Evolutionary conservation across 2,329 filamentous ascomycete genomes (phyloP).

Genomic region (Zasmidium angulare): DNA sequence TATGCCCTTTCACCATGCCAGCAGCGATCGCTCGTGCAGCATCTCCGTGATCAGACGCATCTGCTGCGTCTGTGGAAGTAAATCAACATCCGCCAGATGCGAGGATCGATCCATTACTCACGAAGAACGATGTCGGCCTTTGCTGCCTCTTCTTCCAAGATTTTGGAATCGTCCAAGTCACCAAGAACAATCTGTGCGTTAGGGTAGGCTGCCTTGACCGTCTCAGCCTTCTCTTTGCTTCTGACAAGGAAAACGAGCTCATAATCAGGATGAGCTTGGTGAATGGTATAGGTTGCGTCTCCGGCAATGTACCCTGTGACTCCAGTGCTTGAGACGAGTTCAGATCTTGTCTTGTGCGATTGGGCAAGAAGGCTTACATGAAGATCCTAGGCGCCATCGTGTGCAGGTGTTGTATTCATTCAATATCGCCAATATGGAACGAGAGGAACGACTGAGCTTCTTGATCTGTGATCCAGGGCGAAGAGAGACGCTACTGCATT

Average conservation of each 20-base stretch:
- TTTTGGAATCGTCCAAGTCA: slow-evolving; percentile 44
- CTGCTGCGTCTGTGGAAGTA: slow-evolving; percentile 39
- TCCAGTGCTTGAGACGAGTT: too few relatives aligned
- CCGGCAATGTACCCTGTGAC: slow-evolving; percentile 43
- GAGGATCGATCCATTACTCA: too few relatives aligned
- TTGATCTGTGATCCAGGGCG: too few relatives aligned
- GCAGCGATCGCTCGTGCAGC: slow-evolving; percentile 50
- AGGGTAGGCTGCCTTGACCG: slow-evolving; percentile 17
- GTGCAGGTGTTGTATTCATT: too few relatives aligned
- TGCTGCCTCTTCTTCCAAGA: slow-evolving; percentile 47
- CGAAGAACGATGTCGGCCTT: slow-evolving; percentile 53
- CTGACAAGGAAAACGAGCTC: slow-evolving; percentile 50
- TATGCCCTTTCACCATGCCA: slow-evolving; percentile 51
- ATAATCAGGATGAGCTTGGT: slow-evolving; percentile 48
- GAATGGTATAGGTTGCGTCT: slow-evolving; percentile 45
- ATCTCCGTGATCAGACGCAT: slow-evolving; percentile 45
- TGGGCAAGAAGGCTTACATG: too few relatives aligned
- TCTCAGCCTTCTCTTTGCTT: slow-evolving; percentile 24
- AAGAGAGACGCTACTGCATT: too few relatives aligned
- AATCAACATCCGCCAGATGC: too few relatives aligned
- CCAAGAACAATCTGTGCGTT: slow-evolving; percentile 51
- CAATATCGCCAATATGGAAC: too few relatives aligned
- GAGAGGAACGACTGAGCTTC: too few relatives aligned
- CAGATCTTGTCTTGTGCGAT: too few relatives aligned
- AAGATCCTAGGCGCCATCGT: too few relatives aligned